Base-by-base conservation (phyloP, 2,329 filamentous ascomycete species). In the Cyclaneusma minus region DNA sequence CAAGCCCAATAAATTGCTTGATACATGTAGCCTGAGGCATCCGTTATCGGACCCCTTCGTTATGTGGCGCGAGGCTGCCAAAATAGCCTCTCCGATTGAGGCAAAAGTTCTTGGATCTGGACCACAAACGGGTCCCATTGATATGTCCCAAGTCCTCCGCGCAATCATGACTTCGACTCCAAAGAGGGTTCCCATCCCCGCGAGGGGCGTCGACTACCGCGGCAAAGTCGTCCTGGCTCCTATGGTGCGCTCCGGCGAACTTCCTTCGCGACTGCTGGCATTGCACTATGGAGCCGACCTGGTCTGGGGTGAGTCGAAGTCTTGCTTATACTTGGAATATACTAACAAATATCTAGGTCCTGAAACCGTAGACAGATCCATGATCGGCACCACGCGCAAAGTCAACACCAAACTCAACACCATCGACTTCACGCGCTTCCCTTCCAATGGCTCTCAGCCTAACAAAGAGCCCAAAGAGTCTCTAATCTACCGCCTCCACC, bases 191-290 rank as follows among this genome's bases (percentile, higher is more conserved):
- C 76, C 83, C 27, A 92, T 94, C 38, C 87, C 87, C 37, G 67
- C 63, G 34, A 79, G 78, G 51, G 87, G 87, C 27, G 84, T 93
- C 44, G 84, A 94, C 58, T 95, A 94, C 55, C 71, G 87, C 41
- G 79, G 80, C 54, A 94, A 91, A 54, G 57, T 95, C 37, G 89
- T 95, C 22, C 76, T 98, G 36, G 89, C 89, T 34, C 89, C 89
- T 21, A 98, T 98, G 89, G 87, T 94, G 31, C 78, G 89, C 40
- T 92, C 83, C n/a, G 89, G 89, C 47, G 89, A 98, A 59, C 60
- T 94, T 33, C 87, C 89, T 3, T 89, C 82, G 20, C 75, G 89
- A 31, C 65, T 98, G 14, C 56, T 92, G 22, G 82, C 89, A 16
- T 68, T 98, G 34, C 80, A 91, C 46, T 95, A 98, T 50, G 89